Conservation (phyloP, 257 asterid genomes). For the Oldenlandia corymbosa region DNA sequence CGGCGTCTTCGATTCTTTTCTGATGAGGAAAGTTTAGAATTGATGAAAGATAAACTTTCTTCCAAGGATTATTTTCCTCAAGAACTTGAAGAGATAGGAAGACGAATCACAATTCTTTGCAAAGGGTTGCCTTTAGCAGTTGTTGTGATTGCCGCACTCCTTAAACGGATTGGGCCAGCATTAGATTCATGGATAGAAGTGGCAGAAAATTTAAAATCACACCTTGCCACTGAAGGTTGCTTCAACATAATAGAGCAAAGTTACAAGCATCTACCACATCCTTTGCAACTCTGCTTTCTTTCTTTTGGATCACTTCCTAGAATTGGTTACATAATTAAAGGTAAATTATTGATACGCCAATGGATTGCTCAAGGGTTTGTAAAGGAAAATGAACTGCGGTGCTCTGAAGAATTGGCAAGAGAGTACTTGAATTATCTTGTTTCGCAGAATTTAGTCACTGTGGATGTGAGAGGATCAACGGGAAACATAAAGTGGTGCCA, state of each 20-base stretch:
- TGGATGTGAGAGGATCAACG: not conserved
- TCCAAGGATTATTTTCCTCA: not conserved
- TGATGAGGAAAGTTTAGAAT: not conserved
- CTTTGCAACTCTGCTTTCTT: not conserved
- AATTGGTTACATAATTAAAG: not conserved
- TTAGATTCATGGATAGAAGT: not conserved
- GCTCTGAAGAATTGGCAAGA: not conserved
- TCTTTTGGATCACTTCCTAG: not conserved
- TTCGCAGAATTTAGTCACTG: not conserved
- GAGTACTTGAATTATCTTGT: not conserved
- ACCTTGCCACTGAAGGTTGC: not conserved
- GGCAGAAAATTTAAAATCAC: not conserved
- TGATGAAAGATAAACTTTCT: not conserved
- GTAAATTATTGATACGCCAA: not conserved
- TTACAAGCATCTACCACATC: not conserved
- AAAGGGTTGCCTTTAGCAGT: slow-evolving; percentile 3
- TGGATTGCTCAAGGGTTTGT: slow-evolving; percentile 5
- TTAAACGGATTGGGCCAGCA: not conserved
- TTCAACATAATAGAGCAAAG: not conserved
- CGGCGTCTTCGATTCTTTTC: not conserved
- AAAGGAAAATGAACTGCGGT: not conserved
- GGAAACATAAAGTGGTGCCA: not conserved
- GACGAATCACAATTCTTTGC: not conserved
- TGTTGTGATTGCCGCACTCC: not conserved
- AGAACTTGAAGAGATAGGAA: not conserved